Conservation (phyloP, 1,284 basidiomycete genomes). For the Chalciporus sp. region DNA sequence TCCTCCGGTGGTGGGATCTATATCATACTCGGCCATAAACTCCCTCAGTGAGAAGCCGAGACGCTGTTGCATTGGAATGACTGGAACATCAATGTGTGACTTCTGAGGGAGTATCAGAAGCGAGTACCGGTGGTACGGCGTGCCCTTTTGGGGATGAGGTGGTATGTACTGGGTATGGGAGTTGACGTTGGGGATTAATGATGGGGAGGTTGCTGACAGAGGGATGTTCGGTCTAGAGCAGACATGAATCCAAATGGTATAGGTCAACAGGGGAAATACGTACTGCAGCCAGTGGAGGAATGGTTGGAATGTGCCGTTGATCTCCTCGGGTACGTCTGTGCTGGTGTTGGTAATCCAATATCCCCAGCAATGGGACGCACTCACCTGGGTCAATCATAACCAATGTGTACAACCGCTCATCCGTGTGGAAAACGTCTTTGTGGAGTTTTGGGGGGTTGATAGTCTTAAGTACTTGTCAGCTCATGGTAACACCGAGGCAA, state of each 20-base stretch:
- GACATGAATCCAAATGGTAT: background rate
- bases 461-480: slow-evolving; percentile 48
- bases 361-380: slow-evolving; percentile 2
- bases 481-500: background rate
- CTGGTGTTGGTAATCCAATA: slow-evolving; percentile 6
- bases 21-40: slow-evolving; percentile 58
- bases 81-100: slow-evolving; percentile 43
- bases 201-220: slow-evolving; percentile 60
- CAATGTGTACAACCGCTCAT: slow-evolving; percentile 85
- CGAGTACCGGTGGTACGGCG: slow-evolving; percentile 86
- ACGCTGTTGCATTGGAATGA: slow-evolving; percentile 43
- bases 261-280: slow-evolving; percentile 28
- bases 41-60: slow-evolving; percentile 65
- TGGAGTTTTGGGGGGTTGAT: slow-evolving; percentile 61
- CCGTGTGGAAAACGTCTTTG: slow-evolving; percentile 78
- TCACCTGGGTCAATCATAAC: slow-evolving; percentile 84
- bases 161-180: slow-evolving; percentile 76
- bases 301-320: slow-evolving; percentile 64
- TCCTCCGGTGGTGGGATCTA: slow-evolving; percentile 58
- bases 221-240: slow-evolving; percentile 74
- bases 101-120: slow-evolving; percentile 76
- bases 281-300: slow-evolving; percentile 90
- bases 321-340: slow-evolving; percentile 78
- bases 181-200: slow-evolving; percentile 43
- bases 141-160: slow-evolving; percentile 85